Evolutionary conservation across 2,329 filamentous ascomycete genomes (phyloP).

Genomic region (Chaetomium sp.): DNA sequence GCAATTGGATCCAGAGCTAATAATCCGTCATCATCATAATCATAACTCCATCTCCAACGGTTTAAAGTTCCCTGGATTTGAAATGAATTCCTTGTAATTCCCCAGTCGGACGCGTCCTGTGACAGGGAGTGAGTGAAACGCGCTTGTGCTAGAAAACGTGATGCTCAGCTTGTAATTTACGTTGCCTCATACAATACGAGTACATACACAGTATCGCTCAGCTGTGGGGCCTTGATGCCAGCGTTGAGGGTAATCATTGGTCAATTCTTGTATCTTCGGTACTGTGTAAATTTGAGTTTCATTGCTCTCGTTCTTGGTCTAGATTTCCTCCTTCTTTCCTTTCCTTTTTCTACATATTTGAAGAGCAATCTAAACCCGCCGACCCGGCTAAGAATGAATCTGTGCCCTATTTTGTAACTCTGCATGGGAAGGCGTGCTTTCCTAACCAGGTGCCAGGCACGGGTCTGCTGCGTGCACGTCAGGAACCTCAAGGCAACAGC

Average conservation of each 20-base stretch:
- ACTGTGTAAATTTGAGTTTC: too few species aligned
- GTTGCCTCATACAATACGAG: too few species aligned
- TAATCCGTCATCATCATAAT: neutral
- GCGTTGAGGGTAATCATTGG: neutral
- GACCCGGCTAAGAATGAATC: neutral
- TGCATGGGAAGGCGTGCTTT: neutral
- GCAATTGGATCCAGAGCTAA: neutral
- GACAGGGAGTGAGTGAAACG: neutral
- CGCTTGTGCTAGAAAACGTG: neutral
- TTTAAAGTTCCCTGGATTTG: neutral
- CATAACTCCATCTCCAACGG: neutral
- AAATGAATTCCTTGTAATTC: neutral
- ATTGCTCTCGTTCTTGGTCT: neutral
- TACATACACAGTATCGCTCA: too few species aligned
- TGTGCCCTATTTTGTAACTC: neutral
- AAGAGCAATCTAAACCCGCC: neutral
- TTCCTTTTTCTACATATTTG: neutral
- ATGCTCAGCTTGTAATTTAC: neutral
- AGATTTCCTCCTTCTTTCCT: neutral
- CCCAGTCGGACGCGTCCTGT: neutral
- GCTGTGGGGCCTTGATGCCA: neutral
- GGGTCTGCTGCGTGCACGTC: too few species aligned
- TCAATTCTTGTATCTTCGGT: neutral
- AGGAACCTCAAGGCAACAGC: neutral
- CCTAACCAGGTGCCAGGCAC: neutral